phyloP scores from a whole-genome alignment of 768 basidiomycete species.

The Paxillus rubicundulus region DNA sequence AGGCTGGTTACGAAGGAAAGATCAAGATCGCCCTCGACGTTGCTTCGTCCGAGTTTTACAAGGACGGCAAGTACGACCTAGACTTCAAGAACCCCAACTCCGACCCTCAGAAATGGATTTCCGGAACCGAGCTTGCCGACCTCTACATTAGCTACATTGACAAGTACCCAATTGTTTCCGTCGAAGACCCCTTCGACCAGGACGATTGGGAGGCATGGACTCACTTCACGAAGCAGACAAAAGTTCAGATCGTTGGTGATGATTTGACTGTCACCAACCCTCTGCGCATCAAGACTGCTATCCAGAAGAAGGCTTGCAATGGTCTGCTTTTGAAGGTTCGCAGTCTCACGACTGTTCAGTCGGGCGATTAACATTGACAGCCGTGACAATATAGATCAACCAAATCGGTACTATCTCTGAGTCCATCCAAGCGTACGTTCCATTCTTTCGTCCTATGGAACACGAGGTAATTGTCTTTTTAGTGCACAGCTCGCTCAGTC shows the following conservation, averaged over 20 bases:
- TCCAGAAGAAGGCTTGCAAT: conserved; percentile 99
- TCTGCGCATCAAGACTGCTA: conserved; percentile 94
- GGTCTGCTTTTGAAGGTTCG: conserved; percentile 91
- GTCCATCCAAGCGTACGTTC: conserved; percentile 93
- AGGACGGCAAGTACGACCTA: conserved; percentile 98
- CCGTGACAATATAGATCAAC: conserved; percentile 60
- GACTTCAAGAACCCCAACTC: conserved; percentile 99
- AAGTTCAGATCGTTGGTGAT: conserved; percentile 92
- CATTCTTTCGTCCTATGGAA: background rate
- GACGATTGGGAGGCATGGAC: conserved; percentile 99
- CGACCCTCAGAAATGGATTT: conserved; percentile 94
- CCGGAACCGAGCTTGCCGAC: conserved; percentile 88
- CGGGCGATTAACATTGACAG: background rate
- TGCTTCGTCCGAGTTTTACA: conserved; percentile 99
- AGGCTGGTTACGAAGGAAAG: conserved; percentile 98
- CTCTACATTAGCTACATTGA: conserved; percentile 83
- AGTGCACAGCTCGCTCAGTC: conserved; percentile 95
- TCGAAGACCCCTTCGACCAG: conserved; percentile 99
- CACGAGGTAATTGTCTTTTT: conserved; percentile 6
- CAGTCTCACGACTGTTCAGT: background rate
- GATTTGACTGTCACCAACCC: conserved; percentile 99
- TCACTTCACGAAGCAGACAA: conserved; percentile 77
- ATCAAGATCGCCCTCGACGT: conserved; percentile 98
- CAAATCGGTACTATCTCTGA: conserved; percentile 99
- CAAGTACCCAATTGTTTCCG: conserved; percentile 94